Conservation (phyloP, 192 early-diverging fungal species). For the Lobosporangium transversale region DNA sequence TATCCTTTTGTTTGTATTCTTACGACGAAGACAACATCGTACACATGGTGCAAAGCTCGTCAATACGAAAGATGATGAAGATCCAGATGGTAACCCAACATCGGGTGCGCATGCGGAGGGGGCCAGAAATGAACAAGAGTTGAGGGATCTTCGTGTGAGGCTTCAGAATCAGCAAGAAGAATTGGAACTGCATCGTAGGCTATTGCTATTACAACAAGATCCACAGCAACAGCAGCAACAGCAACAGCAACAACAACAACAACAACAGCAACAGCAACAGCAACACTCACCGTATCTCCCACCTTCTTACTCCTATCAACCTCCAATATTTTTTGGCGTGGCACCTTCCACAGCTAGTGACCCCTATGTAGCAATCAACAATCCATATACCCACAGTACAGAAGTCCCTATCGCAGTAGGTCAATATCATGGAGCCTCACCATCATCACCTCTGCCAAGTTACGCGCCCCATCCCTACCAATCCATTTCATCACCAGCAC, state of each 20-base stretch:
- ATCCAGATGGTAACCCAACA: background rate
- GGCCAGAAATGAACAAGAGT: constrained; percentile 7
- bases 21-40: background rate
- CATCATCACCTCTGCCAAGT: background rate
- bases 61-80: constrained; percentile 2
- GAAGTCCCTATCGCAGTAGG: background rate
- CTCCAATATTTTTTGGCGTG: constrained; percentile 1
- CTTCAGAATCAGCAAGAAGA: constrained; percentile 29
- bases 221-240: constrained; percentile 23
- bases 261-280: background rate
- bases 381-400: background rate
- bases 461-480: background rate
- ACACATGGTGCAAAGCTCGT: background rate
- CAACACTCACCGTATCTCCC: background rate
- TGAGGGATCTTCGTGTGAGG: constrained; percentile 12
- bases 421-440: background rate
- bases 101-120: background rate
- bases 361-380: background rate
- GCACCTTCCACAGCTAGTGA: background rate
- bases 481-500: constrained; percentile 1
- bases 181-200: constrained; percentile 22
- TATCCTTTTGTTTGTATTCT: constrained; percentile 5
- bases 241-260: constrained; percentile 2
- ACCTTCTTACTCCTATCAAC: constrained; percentile 4
- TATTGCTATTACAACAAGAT: constrained; percentile 22